These are phyloP conservation scores for Rhodotorula mucilaginosa DNA, from an alignment of 1,284 basidiomycete species.

Conservation along the genomic window DNA sequence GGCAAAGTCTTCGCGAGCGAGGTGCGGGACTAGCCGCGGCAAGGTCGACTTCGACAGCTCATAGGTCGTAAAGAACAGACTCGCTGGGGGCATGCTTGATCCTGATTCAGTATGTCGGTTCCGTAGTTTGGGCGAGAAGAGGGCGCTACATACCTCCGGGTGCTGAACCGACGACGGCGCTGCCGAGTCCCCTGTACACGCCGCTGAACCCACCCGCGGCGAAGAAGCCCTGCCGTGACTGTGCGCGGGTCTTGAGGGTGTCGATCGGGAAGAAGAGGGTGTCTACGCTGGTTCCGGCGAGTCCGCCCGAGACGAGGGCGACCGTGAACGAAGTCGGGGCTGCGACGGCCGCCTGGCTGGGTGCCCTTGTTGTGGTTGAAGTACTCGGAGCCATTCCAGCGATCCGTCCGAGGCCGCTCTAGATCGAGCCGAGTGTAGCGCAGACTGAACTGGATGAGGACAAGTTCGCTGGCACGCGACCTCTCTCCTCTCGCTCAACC, in stretches of 20 bases:
- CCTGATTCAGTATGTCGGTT: background rate
- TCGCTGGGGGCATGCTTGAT: conserved; percentile 59
- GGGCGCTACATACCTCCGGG: conserved; percentile 72
- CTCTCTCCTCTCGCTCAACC: too few relatives aligned
- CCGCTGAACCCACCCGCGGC: conserved; percentile 84
- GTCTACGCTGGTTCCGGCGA: conserved; percentile 76
- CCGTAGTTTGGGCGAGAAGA: background rate
- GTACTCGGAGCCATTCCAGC: too few relatives aligned
- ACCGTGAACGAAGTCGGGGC: conserved; percentile 1
- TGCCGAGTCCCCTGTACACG: conserved; percentile 91
- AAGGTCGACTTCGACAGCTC: conserved; percentile 77
- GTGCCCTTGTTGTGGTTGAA: background rate
- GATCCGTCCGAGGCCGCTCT: background rate
- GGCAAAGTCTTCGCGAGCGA: conserved; percentile 26
- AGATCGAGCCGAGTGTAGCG: background rate
- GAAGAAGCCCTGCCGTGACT: conserved; percentile 81
- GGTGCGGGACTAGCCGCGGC: conserved; percentile 49
- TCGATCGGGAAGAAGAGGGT: conserved; percentile 95
- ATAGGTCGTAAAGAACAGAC: conserved; percentile 92
- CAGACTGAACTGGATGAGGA: too few relatives aligned
- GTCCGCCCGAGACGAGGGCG: conserved; percentile 18
- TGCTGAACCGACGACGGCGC: conserved; percentile 90
- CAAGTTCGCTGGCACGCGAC: too few relatives aligned
- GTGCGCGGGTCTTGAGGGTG: conserved; percentile 91
- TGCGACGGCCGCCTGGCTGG: background rate